Base-by-base conservation (phyloP, 1,284 basidiomycete genomes). In the Cutaneotrichosporon arboriforme region DNA sequence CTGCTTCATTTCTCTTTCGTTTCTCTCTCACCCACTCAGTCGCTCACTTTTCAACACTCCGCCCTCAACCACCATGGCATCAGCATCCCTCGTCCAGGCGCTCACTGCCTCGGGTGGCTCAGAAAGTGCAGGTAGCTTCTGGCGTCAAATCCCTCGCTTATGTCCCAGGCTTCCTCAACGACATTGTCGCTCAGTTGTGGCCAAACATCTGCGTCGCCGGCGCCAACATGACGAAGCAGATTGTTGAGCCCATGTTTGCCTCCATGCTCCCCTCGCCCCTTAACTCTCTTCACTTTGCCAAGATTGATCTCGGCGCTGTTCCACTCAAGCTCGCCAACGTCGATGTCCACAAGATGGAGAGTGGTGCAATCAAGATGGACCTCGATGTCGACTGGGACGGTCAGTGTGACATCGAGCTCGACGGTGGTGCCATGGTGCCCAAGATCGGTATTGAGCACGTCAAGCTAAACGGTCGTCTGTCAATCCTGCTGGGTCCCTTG, bases 241-340 rank as follows among this genome's bases (percentile, higher is more conserved):
- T 55, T 12, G 54, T 51, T 46, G 54, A 55, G 49, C 54, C 54
- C 54, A 55, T 55, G 49, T 55, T 55, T 31, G 54, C 54, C 3
- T 36, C 21, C 34, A 55, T 48, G 45, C 54, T 55, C 26, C 54
- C 54, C 14, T 18, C 49, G 20, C 54, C 54, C 1, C 45, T 51
- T 31, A 55, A 55, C 49, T 48, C 54, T 20, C 49, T 55, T 10
- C 54, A 55, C 49, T 55, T 55, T 55, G 41, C 33, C 41, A 55
- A 56, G 38, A 44, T 56, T 15, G 39, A 56, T 41, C 46, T 56
- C 38, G 39, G 54, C 41, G n/a, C 21, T 13, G 46, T 51, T 17
- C 50, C 46, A 15, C 22, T 56, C 46, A 49, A 49, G 46, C 31
- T 55, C 14, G 45, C 35, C 31, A 55, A 55, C 46, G 49, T 55